phyloP scores from a whole-genome alignment of 129 eudicot genomes.

The Sambucus nigra region DNA sequence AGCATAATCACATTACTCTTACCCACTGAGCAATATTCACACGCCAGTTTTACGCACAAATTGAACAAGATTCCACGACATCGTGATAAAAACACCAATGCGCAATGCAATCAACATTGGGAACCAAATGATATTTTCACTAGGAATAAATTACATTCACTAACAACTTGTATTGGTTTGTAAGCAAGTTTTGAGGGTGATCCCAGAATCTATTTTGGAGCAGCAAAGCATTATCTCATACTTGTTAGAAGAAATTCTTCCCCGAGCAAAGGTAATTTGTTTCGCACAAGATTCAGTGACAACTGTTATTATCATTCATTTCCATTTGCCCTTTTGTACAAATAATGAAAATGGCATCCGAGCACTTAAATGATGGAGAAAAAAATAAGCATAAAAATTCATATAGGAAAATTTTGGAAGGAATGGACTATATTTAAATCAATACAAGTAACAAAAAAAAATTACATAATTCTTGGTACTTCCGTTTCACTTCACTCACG shows the following conservation, averaged over 20 bases:
- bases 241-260: not conserved
- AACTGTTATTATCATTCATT: too few species aligned
- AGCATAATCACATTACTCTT: constrained; percentile 20
- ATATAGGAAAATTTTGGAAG: not conserved
- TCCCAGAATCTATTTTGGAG: not conserved
- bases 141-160: constrained; percentile 20
- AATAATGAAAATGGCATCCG: not conserved
- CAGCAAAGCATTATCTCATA: not conserved
- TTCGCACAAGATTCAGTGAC: too few species aligned
- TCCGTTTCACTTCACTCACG: constrained; percentile 28
- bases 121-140: constrained; percentile 6
- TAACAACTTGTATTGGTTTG: constrained; percentile 10
- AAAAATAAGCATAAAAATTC: not conserved
- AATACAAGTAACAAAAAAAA: constrained; percentile 7
- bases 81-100: constrained; percentile 12
- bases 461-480: constrained; percentile 31
- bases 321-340: too few species aligned
- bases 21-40: constrained; percentile 5
- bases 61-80: constrained; percentile 33
- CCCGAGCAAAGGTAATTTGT: not conserved
- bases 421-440: not conserved
- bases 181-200: constrained; percentile 4
- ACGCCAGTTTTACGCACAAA: constrained; percentile 22
- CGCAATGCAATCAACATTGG: constrained; percentile 10
- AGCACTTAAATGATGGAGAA: not conserved